phyloP scores from a whole-genome alignment of 164 flowering plant species.

The Annona cherimola region DNA sequence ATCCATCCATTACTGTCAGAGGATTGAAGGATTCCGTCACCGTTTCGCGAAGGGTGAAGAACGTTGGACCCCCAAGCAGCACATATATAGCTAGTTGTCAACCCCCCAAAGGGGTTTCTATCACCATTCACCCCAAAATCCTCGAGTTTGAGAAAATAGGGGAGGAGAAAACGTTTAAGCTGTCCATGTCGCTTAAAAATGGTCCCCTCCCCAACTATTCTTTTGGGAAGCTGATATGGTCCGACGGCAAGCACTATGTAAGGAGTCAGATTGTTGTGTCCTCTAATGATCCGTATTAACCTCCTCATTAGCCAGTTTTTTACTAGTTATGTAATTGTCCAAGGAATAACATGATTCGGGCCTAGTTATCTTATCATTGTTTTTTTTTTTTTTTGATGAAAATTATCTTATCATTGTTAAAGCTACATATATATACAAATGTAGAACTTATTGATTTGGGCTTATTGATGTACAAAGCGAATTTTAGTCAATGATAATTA shows the following conservation, averaged over 20 bases:
- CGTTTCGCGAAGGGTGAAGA: slow-evolving; percentile 16
- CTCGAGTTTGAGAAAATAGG: slow-evolving; percentile 22
- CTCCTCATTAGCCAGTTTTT: too few species aligned
- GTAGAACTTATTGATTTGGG: too few species aligned
- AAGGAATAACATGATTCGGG: too few species aligned
- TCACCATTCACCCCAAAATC: slow-evolving; percentile 19
- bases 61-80: slow-evolving; percentile 26
- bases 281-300: not conserved
- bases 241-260: slow-evolving; percentile 23
- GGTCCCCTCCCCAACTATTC: slow-evolving; percentile 5
- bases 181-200: slow-evolving; percentile 10
- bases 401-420: too few species aligned
- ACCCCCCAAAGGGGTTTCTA: slow-evolving; percentile 35
- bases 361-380: too few species aligned
- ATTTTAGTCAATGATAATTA: too few species aligned
- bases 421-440: too few species aligned
- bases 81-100: slow-evolving; percentile 15
- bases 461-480: too few species aligned
- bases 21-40: slow-evolving; percentile 4
- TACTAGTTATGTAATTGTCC: too few species aligned
- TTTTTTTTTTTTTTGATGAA: too few species aligned
- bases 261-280: slow-evolving; percentile 19
- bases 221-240: slow-evolving; percentile 29
- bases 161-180: slow-evolving; percentile 24
- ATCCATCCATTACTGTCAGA: slow-evolving; percentile 72